Conservation (phyloP, 2,329 filamentous ascomycete species). For the Hypoxylon sp. region DNA sequence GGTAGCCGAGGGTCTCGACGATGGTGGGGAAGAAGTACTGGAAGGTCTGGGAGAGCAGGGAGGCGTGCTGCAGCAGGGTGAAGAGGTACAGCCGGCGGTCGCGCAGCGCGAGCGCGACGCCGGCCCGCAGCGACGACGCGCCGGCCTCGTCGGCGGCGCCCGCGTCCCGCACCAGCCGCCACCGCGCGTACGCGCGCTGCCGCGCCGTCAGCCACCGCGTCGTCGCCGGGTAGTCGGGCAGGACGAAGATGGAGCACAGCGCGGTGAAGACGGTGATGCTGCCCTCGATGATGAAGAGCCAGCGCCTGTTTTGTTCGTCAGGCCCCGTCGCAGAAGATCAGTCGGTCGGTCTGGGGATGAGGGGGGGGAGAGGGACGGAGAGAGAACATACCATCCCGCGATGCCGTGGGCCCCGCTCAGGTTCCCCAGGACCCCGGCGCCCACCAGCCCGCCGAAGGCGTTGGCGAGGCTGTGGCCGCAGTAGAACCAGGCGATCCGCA, state of each 20-base stretch:
- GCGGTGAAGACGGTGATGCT: constrained; percentile 51
- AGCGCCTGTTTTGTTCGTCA: constrained; percentile 39
- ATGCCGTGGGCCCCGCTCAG: constrained; percentile 50
- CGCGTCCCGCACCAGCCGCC: constrained; percentile 58
- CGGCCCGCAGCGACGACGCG: constrained; percentile 52
- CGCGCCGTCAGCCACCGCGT: constrained; percentile 60
- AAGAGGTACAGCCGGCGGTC: constrained; percentile 63
- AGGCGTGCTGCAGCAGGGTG: constrained; percentile 61
- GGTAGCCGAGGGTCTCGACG: constrained; percentile 66
- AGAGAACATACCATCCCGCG: constrained; percentile 50
- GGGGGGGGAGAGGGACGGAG: no score
- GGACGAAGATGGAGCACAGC: constrained; percentile 46
- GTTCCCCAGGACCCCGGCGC: constrained; percentile 57
- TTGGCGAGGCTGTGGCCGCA: constrained; percentile 57
- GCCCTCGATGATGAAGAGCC: constrained; percentile 53
- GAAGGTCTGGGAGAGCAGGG: constrained; percentile 62
- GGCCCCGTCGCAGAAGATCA: not conserved
- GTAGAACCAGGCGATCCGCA: constrained; percentile 57
- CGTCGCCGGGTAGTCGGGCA: constrained; percentile 63
- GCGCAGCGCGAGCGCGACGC: constrained; percentile 56
- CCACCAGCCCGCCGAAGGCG: constrained; percentile 60
- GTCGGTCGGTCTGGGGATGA: not conserved
- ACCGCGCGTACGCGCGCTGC: constrained; percentile 61
- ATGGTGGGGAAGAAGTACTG: constrained; percentile 73
- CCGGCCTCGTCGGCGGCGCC: constrained; percentile 54